Evolutionary conservation across 202 grass and related monocot genomes (phyloP).

Genomic region (Carex sylvatica): DNA sequence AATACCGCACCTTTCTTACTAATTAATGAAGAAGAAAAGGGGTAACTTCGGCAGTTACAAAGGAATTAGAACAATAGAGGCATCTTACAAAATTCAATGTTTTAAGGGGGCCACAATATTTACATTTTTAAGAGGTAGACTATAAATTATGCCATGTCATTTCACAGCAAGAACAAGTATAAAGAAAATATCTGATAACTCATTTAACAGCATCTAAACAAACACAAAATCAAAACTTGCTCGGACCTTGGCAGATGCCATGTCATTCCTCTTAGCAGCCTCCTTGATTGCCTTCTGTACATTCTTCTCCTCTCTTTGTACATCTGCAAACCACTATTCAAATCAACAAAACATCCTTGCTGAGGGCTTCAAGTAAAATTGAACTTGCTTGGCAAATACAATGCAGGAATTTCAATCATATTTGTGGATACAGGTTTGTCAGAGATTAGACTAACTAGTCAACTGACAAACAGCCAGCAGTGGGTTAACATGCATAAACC

Average conservation of each 20-base stretch:
- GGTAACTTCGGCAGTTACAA: neutral
- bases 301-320: slow-evolving; percentile 70
- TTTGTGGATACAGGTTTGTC: neutral
- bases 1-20: neutral
- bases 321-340: slow-evolving; percentile 37
- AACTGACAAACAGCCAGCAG: neutral
- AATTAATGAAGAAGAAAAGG: neutral
- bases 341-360: neutral
- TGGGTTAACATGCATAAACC: neutral
- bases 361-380: neutral
- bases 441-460: neutral
- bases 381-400: neutral
- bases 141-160: neutral
- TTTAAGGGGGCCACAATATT: neutral
- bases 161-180: neutral
- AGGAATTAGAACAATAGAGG: neutral
- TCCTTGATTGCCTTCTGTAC: slow-evolving; percentile 76
- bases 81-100: neutral
- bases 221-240: neutral
- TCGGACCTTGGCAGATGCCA: slow-evolving; percentile 69
- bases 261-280: slow-evolving; percentile 64
- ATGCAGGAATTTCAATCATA: neutral
- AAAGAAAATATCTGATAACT: neutral
- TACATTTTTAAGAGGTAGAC: neutral
- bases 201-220: neutral